Percentiles rank a stretch among this genome's conserved stretches.
These are phyloP conservation scores for Fusarium gaditjirri DNA, from an alignment of 2,329 filamentous ascomycete genomes.

Conservation along the genomic window DNA sequence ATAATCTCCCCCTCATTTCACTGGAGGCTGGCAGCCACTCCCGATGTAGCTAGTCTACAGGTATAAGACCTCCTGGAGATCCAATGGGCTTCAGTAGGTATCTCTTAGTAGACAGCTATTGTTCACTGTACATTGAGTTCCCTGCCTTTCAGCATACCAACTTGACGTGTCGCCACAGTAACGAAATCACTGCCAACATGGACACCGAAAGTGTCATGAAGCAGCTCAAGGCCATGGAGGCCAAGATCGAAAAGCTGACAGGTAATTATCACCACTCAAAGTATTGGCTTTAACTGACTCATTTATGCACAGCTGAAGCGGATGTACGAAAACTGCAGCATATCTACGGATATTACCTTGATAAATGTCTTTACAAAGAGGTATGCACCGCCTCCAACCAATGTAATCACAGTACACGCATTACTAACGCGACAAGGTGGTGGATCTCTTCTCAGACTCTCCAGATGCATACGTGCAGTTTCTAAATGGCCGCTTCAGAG, in stretches of 20 bases:
- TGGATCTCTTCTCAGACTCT: neutral
- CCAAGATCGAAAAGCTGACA: neutral
- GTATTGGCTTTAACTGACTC: neutral
- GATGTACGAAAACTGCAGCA: neutral
- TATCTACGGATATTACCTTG: neutral
- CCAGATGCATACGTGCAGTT: neutral
- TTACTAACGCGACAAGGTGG: neutral
- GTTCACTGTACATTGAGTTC: neutral
- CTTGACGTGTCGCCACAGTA: neutral
- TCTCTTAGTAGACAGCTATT: neutral
- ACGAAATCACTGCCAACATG: neutral
- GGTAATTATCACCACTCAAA: neutral
- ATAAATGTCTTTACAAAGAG: neutral
- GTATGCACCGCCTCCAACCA: neutral
- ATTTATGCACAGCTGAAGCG: neutral
- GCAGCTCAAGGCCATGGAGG: neutral
- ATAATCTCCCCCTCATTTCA: neutral
- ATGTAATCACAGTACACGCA: neutral
- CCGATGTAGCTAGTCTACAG: neutral
- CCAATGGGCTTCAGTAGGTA: neutral
- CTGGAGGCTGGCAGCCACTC: neutral
- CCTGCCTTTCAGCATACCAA: neutral
- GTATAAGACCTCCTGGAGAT: neutral
- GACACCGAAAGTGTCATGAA: neutral
- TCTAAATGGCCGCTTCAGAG: neutral